Evolutionary conservation across 108 stramenopile genomes (phyloP), one percentile per base, ranked within the genome.

Genomic region (Nannochloropsis salina): DNA sequence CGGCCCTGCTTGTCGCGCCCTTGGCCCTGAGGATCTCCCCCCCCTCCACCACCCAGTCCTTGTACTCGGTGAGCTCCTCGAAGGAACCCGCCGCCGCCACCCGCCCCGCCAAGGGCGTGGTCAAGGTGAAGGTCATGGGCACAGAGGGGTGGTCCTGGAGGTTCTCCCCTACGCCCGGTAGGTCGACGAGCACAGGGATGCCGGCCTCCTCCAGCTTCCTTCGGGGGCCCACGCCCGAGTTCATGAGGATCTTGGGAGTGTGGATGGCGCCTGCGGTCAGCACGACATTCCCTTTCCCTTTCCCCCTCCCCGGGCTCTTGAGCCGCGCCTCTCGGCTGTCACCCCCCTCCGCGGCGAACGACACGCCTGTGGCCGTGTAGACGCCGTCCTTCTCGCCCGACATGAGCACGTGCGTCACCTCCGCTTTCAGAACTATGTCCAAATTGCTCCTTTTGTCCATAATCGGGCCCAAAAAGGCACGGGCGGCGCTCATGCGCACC

Each of bases 181-280:
- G 80, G 84, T 89, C 40, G 3, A 43, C 87, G 22, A 86, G 81
- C n/a, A 43, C 44, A 6, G 43, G 44, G 42, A 89, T 11, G 41
- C 82, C 85, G 9, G 81, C 40, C 11, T 51, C 31, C 20, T 42
- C 11, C 15, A 89, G 85, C 42, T 87, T 84, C 9, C 86, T 87
- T 10, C 79, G 47, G 42, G 88, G 86, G 21, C 93, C 92, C 42
- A 95, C 90, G 22, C 94, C 94, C 18, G 91, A 91, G 51, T 80
- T 45, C 87, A 89, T 86, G 3, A 95, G 87, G 79, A 95, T 83
- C 87, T 95, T 94, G 44, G 94, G 94, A 41, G 94, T 91, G 61
- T 83, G 84, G 74, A 93, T 88, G 40, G 94, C 91, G 42, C 94
- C 94, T 6, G 92, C 90, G 10, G 92, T 84, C 44, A 94, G 45